phyloP scores from a whole-genome alignment of 2,329 filamentous ascomycete species.

The Cladophialophora exuberans region DNA sequence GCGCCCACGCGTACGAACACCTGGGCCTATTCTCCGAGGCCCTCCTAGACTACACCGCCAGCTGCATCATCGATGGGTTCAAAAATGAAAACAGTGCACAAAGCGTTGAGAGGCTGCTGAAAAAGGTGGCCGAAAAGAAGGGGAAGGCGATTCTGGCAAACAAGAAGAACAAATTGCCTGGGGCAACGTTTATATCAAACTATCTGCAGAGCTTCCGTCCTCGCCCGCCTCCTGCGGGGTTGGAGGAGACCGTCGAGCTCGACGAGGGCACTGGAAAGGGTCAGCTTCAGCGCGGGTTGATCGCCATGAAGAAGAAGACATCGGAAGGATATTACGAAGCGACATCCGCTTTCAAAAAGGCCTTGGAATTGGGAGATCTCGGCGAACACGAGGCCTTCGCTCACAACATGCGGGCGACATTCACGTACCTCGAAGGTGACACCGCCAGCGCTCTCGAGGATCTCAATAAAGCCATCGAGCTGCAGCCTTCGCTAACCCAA shows the following conservation, averaged over 20 bases:
- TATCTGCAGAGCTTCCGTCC: conserved; percentile 98
- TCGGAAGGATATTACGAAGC: conserved; percentile 91
- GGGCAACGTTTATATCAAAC: conserved; percentile 95
- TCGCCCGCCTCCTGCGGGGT: conserved; percentile 74
- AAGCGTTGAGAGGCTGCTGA: conserved; percentile 88
- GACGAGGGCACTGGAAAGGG: conserved; percentile 78
- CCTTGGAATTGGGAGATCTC: conserved; percentile 78
- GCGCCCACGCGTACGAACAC: conserved; percentile 96
- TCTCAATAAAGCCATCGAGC: conserved; percentile 88
- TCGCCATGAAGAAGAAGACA: conserved; percentile 81
- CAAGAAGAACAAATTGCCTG: conserved; percentile 85
- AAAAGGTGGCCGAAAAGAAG: conserved; percentile 95
- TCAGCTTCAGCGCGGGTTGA: conserved; percentile 80
- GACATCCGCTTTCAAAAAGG: conserved; percentile 81
- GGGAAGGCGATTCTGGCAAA: conserved; percentile 82
- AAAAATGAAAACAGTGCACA: conserved; percentile 86
- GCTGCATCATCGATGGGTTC: conserved; percentile 98
- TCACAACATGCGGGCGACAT: conserved; percentile 95
- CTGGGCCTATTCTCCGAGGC: conserved; percentile 89
- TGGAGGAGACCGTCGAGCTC: conserved; percentile 81
- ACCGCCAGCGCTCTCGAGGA: conserved; percentile 80
- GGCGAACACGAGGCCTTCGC: conserved; percentile 85
- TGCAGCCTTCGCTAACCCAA: conserved; percentile 86
- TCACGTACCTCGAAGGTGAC: conserved; percentile 88
- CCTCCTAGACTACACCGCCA: conserved; percentile 95